Evolutionary conservation across 2,329 filamentous ascomycete genomes (phyloP).

Genomic region (Fusarium succisae): DNA sequence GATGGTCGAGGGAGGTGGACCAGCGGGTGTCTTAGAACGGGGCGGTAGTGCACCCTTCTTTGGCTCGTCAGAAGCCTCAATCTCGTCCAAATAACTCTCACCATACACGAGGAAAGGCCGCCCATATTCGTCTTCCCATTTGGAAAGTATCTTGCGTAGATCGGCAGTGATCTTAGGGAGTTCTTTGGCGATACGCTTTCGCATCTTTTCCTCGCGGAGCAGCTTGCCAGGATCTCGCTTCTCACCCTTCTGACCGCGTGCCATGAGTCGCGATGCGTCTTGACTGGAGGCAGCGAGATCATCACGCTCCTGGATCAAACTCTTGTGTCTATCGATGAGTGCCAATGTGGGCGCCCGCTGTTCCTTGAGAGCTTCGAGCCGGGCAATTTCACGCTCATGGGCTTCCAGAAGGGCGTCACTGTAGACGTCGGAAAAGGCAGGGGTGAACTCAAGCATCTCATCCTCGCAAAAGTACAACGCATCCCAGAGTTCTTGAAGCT

Average conservation of each 20-base stretch:
- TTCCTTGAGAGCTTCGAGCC: constrained; percentile 83
- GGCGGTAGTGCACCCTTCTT: constrained; percentile 61
- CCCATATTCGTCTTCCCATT: constrained; percentile 94
- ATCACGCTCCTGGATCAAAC: constrained; percentile 84
- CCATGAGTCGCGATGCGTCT: constrained; percentile 92
- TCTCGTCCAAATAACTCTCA: constrained; percentile 85
- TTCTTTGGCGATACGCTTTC: constrained; percentile 96
- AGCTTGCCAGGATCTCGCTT: constrained; percentile 94
- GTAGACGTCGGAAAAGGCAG: constrained; percentile 96
- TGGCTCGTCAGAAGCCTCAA: constrained; percentile 69
- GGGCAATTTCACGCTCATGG: constrained; percentile 88
- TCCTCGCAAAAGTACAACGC: constrained; percentile 93
- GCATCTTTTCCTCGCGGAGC: constrained; percentile 96
- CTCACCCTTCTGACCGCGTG: constrained; percentile 91
- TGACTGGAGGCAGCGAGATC: constrained; percentile 91
- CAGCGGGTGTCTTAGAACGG: constrained; percentile 79
- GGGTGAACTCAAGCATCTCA: constrained; percentile 98
- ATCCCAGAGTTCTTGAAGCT: constrained; percentile 96
- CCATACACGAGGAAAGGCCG: constrained; percentile 93
- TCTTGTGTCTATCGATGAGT: constrained; percentile 84
- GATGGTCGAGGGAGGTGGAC: constrained; percentile 58
- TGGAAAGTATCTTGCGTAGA: constrained; percentile 81
- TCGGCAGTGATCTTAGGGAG: constrained; percentile 90
- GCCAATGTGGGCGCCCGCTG: constrained; percentile 86
- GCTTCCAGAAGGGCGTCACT: constrained; percentile 94